Percentiles rank a stretch among this genome's conserved stretches.
These are phyloP conservation scores for Pythium rhizo-oryzae DNA, from an alignment of 352 stramenopile genomes.

Conservation along the genomic window DNA sequence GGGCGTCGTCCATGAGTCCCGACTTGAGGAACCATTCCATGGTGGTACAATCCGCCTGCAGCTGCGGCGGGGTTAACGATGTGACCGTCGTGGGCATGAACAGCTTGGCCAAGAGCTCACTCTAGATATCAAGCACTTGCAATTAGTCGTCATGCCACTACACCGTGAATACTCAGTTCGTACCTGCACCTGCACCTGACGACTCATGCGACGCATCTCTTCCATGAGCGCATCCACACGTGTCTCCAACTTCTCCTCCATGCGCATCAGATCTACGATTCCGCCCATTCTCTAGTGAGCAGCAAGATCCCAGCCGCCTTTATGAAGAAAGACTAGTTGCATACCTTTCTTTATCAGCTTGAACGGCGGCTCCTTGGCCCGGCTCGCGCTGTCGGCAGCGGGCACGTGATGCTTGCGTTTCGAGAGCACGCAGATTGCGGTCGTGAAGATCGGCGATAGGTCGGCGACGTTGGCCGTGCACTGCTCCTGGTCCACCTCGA, in stretches of 20 bases:
- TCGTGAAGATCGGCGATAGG: conserved; percentile 81
- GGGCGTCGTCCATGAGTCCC: conserved; percentile 47
- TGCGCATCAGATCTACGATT: conserved; percentile 47
- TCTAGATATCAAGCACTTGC: conserved; percentile 28
- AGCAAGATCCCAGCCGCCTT: background rate
- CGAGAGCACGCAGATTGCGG: conserved; percentile 85
- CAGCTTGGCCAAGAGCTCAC: conserved; percentile 50
- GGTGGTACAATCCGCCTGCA: conserved; percentile 37
- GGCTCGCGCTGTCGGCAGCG: conserved; percentile 40
- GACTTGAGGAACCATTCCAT: conserved; percentile 71
- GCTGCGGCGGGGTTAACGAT: conserved; percentile 20
- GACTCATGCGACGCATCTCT: conserved; percentile 57
- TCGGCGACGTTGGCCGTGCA: conserved; percentile 81
- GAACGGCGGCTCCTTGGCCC: conserved; percentile 50
- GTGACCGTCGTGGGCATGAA: conserved; percentile 33
- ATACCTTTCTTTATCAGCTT: conserved; percentile 71
- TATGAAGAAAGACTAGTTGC: background rate
- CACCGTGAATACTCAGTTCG: background rate
- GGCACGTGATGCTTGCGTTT: conserved; percentile 75
- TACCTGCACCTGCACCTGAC: conserved; percentile 71
- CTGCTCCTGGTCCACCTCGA: conserved; percentile 85
- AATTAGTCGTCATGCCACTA: background rate
- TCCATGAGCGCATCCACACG: conserved; percentile 58
- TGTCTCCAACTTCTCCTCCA: conserved; percentile 62
- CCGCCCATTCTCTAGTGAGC: background rate